Evolutionary conservation across 805 yeast genomes (phyloP).

Genomic region (Candida montana): DNA sequence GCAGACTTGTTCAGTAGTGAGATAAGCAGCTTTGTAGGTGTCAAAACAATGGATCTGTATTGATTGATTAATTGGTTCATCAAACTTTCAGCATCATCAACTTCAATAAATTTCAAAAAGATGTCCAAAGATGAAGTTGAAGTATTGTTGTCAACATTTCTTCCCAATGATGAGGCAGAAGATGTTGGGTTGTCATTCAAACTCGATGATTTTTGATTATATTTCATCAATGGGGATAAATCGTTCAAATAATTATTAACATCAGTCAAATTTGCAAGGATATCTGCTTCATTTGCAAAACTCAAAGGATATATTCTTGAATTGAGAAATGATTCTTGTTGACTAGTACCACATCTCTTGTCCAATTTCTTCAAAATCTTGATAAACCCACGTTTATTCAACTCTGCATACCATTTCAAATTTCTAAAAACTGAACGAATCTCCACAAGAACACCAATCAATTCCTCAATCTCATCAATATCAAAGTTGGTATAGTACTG

Average conservation of each 20-base stretch:
- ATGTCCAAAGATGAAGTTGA: slow-evolving; percentile 18
- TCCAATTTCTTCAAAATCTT: slow-evolving; percentile 89
- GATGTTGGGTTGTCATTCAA: background rate
- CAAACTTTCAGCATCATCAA: slow-evolving; percentile 42
- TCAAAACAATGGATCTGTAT: slow-evolving; percentile 40
- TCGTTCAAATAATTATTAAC: slow-evolving; percentile 49
- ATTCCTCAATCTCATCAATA: slow-evolving; percentile 53
- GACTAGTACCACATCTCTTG: slow-evolving; percentile 64
- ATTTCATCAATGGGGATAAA: slow-evolving; percentile 39
- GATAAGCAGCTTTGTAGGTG: slow-evolving; percentile 51
- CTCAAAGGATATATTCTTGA: slow-evolving; percentile 70
- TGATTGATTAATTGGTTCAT: slow-evolving; percentile 37
- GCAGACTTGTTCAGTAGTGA: slow-evolving; percentile 65
- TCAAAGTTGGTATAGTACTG: slow-evolving; percentile 31
- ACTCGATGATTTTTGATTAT: slow-evolving; percentile 1
- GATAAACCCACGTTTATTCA: slow-evolving; percentile 83
- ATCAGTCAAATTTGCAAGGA: slow-evolving; percentile 45
- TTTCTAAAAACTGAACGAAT: slow-evolving; percentile 71
- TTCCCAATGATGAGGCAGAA: background rate
- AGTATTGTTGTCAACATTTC: slow-evolving; percentile 3
- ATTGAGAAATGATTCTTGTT: slow-evolving; percentile 51
- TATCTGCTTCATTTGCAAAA: slow-evolving; percentile 66
- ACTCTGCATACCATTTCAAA: slow-evolving; percentile 89
- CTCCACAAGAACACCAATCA: slow-evolving; percentile 65
- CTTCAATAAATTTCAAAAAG: slow-evolving; percentile 25